Evolutionary conservation across 768 basidiomycete genomes (phyloP).

Genomic region (Macrolepiota dolichaula): DNA sequence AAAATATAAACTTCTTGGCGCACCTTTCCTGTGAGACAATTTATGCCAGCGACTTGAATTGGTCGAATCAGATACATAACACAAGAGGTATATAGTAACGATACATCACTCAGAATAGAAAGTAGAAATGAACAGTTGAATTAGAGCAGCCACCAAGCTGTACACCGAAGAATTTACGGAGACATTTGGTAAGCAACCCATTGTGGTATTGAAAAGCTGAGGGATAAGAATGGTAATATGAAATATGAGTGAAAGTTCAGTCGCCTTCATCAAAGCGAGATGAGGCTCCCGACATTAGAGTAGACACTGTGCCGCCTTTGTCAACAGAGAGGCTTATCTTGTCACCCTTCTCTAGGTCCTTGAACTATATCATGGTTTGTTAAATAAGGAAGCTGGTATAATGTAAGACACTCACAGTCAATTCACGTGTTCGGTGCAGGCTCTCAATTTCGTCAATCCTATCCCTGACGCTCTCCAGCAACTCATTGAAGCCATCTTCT

Average conservation of each 20-base stretch:
- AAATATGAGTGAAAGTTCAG: not conserved
- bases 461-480: slow-evolving; percentile 66
- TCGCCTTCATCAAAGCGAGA: slow-evolving; percentile 9
- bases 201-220: not conserved
- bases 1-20: too few relatives aligned
- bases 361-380: slow-evolving; percentile 32
- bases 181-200: too few relatives aligned
- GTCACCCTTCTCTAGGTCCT: slow-evolving; percentile 45
- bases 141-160: too few relatives aligned
- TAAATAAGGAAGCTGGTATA: not conserved
- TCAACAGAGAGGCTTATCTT: slow-evolving; percentile 52
- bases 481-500: slow-evolving; percentile 78
- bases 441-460: slow-evolving; percentile 88
- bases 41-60: too few relatives aligned
- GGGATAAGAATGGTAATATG: not conserved
- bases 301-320: slow-evolving; percentile 44
- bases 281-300: slow-evolving; percentile 19
- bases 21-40: too few relatives aligned
- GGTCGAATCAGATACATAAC: too few relatives aligned
- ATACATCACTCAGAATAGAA: too few relatives aligned
- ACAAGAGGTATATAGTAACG: too few relatives aligned
- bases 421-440: slow-evolving; percentile 72
- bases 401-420: slow-evolving; percentile 49
- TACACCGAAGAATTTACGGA: too few relatives aligned
- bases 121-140: too few relatives aligned